Evolutionary conservation across 2,329 filamentous ascomycete genomes (phyloP).

Genomic region (Talaromyces sp.): DNA sequence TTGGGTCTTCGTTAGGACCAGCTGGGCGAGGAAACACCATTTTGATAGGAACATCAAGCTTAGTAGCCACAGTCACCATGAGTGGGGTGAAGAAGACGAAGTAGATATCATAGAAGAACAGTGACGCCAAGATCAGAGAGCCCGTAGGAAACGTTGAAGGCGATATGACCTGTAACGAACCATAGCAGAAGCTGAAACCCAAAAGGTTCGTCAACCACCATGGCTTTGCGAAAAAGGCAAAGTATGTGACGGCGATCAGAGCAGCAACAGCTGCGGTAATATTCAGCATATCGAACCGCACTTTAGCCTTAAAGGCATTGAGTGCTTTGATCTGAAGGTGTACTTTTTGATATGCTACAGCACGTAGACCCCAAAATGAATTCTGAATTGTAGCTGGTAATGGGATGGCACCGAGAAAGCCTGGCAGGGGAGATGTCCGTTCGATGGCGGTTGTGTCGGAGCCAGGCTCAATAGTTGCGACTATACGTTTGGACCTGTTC

Average conservation of each 20-base stretch:
- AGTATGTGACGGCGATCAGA: constrained; percentile 60
- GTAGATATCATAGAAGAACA: constrained; percentile 95
- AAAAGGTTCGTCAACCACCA: constrained; percentile 82
- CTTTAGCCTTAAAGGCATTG: constrained; percentile 48
- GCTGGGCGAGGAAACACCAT: constrained; percentile 74
- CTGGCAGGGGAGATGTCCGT: constrained; percentile 53
- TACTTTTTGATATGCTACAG: constrained; percentile 51
- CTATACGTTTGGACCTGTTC: constrained; percentile 34
- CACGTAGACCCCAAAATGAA: constrained; percentile 52
- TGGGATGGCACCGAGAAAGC: constrained; percentile 49
- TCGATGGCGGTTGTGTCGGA: constrained; percentile 22
- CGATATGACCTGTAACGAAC: constrained; percentile 76
- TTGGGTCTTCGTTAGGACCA: constrained; percentile 45
- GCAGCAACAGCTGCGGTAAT: constrained; percentile 58
- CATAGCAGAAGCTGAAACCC: constrained; percentile 83
- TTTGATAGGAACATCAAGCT: constrained; percentile 89
- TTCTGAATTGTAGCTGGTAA: constrained; percentile 39
- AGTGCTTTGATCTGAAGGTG: constrained; percentile 55
- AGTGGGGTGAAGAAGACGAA: constrained; percentile 56
- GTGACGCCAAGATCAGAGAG: constrained; percentile 69
- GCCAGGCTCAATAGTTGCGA: constrained; percentile 25
- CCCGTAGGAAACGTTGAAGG: constrained; percentile 85
- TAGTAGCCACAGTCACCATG: constrained; percentile 69
- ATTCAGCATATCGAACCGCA: constrained; percentile 46
- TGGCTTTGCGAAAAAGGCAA: constrained; percentile 59